Conservation (phyloP, 495 filamentous ascomycete genomes). For the Penicillium macrosclerotiorum region DNA sequence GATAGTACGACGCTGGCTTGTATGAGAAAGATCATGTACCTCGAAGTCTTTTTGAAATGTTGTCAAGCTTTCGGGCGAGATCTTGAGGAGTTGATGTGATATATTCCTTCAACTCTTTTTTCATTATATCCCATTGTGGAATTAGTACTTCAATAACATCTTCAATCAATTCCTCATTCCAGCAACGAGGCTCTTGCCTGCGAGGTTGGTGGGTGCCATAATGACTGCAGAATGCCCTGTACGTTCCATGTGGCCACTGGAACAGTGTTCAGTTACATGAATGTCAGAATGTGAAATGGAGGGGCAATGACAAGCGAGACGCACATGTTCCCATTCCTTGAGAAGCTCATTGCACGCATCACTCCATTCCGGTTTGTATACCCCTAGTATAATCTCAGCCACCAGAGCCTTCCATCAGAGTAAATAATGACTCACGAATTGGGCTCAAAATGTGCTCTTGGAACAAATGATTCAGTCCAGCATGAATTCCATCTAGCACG, state of each 20-base stretch:
- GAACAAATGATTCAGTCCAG: conserved; percentile 3
- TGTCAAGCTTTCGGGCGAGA: no score
- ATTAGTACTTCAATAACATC: background rate
- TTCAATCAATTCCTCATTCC: conserved; percentile 23
- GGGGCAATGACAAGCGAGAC: no score
- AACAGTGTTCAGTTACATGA: background rate
- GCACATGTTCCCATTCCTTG: conserved; percentile 20
- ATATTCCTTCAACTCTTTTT: background rate
- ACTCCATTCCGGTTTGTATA: conserved; percentile 4
- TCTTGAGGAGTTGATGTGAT: background rate
- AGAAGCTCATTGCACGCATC: conserved; percentile 9
- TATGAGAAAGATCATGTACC: no score
- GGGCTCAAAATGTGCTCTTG: conserved; percentile 4
- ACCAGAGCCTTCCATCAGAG: background rate
- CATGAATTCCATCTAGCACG: background rate
- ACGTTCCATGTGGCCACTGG: conserved; percentile 24
- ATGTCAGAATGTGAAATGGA: background rate
- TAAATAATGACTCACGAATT: conserved; percentile 6
- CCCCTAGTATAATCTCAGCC: conserved; percentile 3
- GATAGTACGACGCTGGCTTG: background rate
- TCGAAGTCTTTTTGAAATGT: no score
- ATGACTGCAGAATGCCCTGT: conserved; percentile 27
- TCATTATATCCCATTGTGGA: conserved; percentile 3
- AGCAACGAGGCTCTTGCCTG: conserved; percentile 11
- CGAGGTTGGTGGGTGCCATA: conserved; percentile 16